Conservation (phyloP, 2,329 filamentous ascomycete genomes). For the Tolypocladium endophyticum region DNA sequence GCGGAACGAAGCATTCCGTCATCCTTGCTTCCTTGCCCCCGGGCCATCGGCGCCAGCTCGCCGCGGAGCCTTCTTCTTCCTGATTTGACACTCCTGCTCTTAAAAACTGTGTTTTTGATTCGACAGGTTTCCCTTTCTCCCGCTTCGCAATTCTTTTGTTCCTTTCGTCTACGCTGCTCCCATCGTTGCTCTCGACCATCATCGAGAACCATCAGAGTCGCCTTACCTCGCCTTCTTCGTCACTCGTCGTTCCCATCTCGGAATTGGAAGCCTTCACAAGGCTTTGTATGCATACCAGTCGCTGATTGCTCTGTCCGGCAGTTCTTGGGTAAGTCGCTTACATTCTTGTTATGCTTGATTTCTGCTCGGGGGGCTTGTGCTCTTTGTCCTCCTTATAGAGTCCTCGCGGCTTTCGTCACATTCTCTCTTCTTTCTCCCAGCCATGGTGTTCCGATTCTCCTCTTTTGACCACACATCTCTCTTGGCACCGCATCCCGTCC, state of each 20-base stretch:
- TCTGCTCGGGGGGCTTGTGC: constrained; percentile 1
- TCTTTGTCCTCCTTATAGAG: neutral
- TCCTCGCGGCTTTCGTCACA: neutral
- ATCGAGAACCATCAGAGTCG: constrained; percentile 3
- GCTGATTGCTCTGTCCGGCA: constrained; percentile 19
- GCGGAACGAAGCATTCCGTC: neutral
- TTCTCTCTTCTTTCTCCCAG: constrained; percentile 1
- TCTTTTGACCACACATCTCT: neutral
- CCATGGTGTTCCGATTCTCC: neutral
- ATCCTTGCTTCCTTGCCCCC: neutral
- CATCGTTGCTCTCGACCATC: constrained; percentile 5
- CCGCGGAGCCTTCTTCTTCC: neutral
- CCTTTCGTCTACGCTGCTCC: constrained; percentile 2
- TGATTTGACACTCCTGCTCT: neutral
- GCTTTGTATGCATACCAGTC: constrained; percentile 29
- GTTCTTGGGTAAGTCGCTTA: constrained; percentile 19
- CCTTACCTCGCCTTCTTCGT: constrained; percentile 4
- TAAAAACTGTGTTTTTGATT: neutral
- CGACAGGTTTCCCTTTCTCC: neutral
- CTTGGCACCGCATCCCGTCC: neutral
- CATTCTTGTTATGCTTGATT: neutral
- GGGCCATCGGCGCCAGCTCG: neutral
- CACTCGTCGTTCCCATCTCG: constrained; percentile 3
- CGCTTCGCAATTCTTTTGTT: constrained; percentile 2
- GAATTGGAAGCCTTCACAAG: constrained; percentile 12